Percentiles rank a stretch among this genome's conserved stretches.
Evolutionary conservation across 1,284 basidiomycete species (phyloP).

Genomic region (Fomitopsis schrenkii): DNA sequence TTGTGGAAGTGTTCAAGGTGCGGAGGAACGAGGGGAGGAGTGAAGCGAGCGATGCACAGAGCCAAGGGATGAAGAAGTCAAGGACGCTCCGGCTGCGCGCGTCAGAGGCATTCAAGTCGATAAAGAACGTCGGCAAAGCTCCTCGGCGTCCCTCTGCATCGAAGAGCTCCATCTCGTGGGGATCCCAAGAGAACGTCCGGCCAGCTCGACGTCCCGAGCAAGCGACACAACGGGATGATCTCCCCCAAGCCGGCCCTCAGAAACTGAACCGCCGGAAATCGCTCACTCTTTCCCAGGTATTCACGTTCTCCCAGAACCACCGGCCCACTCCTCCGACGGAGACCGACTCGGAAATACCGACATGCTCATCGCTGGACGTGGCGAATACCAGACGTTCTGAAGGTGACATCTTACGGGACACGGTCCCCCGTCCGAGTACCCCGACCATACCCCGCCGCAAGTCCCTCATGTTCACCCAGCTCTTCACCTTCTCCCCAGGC

Average conservation of each 20-base stretch:
- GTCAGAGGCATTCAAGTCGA: conserved; percentile 55
- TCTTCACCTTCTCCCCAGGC: conserved; percentile 7
- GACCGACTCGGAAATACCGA: conserved; percentile 4
- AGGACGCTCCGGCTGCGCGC: conserved; percentile 57
- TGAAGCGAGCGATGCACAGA: conserved; percentile 21
- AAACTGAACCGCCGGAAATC: conserved; percentile 21
- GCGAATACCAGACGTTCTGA: background rate
- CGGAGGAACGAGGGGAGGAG: conserved; percentile 38
- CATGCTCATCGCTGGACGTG: background rate
- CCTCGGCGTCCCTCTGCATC: conserved; percentile 11
- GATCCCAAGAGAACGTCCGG: conserved; percentile 6
- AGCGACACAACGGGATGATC: conserved; percentile 1
- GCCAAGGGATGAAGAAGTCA: conserved; percentile 35
- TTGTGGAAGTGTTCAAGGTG: conserved; percentile 67
- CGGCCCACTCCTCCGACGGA: conserved; percentile 11
- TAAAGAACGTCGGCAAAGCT: conserved; percentile 48
- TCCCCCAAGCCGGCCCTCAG: conserved; percentile 13
- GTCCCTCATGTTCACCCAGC: conserved; percentile 6
- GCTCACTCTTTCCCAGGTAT: conserved; percentile 24
- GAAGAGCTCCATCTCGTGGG: conserved; percentile 1
- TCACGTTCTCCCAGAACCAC: conserved; percentile 20
- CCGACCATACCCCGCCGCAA: conserved; percentile 4
- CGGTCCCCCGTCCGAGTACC: background rate
- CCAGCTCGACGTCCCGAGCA: conserved; percentile 1
- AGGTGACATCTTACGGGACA: background rate